phyloP scores from a whole-genome alignment of 495 filamentous ascomycete genomes.

The Penicillium silybi region DNA sequence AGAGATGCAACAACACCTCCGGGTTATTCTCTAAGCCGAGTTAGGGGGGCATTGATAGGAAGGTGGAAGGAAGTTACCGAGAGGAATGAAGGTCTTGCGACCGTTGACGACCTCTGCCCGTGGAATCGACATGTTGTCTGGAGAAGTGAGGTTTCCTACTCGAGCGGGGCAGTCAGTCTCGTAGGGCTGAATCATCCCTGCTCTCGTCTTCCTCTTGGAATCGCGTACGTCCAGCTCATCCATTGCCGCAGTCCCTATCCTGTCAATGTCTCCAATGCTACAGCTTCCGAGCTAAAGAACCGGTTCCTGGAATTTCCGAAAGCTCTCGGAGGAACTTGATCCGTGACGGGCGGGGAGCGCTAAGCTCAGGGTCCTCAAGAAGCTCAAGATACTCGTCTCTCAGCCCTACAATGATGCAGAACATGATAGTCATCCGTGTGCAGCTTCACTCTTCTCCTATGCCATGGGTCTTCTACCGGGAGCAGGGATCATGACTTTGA shows the following conservation, averaged over 20 bases:
- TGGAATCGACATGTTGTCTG: constrained; percentile 24
- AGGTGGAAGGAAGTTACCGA: constrained; percentile 22
- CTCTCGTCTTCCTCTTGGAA: no score
- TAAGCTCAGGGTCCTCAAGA: constrained; percentile 1
- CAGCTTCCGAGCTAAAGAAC: no score
- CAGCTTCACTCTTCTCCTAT: constrained; percentile 3
- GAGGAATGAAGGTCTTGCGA: constrained; percentile 36
- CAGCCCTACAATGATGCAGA: neutral
- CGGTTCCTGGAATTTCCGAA: neutral
- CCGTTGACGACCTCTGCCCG: constrained; percentile 35
- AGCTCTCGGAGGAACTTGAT: neutral
- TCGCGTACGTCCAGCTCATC: neutral
- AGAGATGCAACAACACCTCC: constrained; percentile 51
- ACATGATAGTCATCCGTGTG: neutral
- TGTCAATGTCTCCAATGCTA: no score
- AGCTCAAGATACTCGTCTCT: neutral
- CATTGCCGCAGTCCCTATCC: no score
- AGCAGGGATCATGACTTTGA: constrained; percentile 36
- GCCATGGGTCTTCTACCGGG: no score
- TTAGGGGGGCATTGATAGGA: neutral
- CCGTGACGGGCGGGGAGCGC: neutral
- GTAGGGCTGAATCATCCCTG: neutral
- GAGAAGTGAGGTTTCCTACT: neutral
- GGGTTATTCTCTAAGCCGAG: constrained; percentile 56
- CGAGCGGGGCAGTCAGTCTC: neutral